phyloP scores from a whole-genome alignment of 176 grass and related monocot species.

The Aegilops bicornis region DNA sequence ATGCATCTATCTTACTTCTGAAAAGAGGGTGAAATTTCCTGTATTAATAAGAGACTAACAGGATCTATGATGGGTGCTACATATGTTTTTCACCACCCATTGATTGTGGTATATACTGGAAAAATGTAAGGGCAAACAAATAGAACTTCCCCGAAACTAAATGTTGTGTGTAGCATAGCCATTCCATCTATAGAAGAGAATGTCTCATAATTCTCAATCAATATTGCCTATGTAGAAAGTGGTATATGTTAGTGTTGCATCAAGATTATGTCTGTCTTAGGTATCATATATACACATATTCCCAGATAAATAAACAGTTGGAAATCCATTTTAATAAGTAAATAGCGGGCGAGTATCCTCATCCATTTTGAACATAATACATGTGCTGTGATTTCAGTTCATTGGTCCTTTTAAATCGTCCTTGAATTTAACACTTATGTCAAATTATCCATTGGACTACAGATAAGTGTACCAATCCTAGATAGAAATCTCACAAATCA shows the following conservation, averaged over 20 bases:
- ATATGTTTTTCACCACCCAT: background rate
- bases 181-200: background rate
- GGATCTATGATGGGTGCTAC: background rate
- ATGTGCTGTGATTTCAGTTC: background rate
- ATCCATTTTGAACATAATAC: background rate
- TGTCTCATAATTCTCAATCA: background rate
- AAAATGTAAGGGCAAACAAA: background rate
- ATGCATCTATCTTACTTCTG: slow-evolving; percentile 8
- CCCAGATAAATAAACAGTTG: background rate
- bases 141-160: background rate
- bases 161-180: background rate
- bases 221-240: background rate
- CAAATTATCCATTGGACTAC: background rate
- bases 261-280: background rate
- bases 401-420: background rate
- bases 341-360: background rate
- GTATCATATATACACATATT: background rate
- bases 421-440: background rate
- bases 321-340: background rate
- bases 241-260: background rate
- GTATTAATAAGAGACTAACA: background rate
- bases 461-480: background rate
- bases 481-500: background rate
- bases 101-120: background rate
- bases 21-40: background rate